Percentiles rank a stretch among this genome's conserved stretches.
Conservation (phyloP, 371 early-diverging fungal species). For the Haplosporangium sp. region DNA sequence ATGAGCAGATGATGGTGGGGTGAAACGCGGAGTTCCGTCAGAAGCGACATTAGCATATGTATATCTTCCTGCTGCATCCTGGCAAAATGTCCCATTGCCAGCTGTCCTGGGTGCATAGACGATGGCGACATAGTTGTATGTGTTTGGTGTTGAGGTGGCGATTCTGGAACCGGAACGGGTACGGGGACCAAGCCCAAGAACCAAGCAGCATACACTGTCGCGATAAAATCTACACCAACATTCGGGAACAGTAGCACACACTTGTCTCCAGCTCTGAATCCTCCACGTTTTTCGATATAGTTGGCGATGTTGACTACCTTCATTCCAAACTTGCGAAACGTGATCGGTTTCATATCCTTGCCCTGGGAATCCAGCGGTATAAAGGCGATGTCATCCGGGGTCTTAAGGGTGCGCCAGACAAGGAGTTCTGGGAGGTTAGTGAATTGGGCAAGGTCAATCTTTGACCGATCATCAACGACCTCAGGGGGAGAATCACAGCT, state of each 20-base stretch:
- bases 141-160: constrained; percentile 59
- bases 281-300: constrained; percentile 66
- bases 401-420: constrained; percentile 73
- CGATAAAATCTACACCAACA: constrained; percentile 74
- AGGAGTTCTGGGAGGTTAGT: constrained; percentile 74
- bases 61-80: constrained; percentile 66
- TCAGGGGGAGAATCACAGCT: constrained; percentile 73
- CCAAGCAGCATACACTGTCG: constrained; percentile 84
- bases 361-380: constrained; percentile 68
- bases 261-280: constrained; percentile 68
- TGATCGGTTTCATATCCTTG: constrained; percentile 69
- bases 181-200: constrained; percentile 81
- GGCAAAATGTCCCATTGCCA: too few relatives aligned
- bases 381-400: constrained; percentile 78
- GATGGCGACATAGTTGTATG: too few relatives aligned
- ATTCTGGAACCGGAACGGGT: constrained; percentile 76
- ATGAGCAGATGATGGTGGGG: constrained; percentile 57
- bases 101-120: too few relatives aligned
- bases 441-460: constrained; percentile 74
- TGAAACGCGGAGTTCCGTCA: constrained; percentile 67
- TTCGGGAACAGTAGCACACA: constrained; percentile 78
- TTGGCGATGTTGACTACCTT: constrained; percentile 76
- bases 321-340: constrained; percentile 76
- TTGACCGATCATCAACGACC: constrained; percentile 75
- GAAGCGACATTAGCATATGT: constrained; percentile 65